A percentile compares a stretch with the other conserved stretches of the same genome.
Evolutionary conservation across 352 stramenopile species (phyloP).

Genomic region (Globisporangium emineosum): DNA sequence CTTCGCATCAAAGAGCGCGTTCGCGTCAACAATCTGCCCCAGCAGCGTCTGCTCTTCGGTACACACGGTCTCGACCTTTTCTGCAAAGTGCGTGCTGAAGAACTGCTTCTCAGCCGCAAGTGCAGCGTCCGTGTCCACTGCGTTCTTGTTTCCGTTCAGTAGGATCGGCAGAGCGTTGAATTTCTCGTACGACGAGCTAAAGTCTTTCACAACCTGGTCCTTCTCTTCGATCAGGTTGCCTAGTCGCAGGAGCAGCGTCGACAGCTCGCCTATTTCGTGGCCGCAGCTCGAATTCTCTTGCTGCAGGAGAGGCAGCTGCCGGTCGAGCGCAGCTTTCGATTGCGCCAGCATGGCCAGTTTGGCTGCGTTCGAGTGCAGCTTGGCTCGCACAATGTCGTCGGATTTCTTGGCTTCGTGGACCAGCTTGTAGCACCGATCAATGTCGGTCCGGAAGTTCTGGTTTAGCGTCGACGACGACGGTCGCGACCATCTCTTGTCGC

Average conservation of each 20-base stretch:
- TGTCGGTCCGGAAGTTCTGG: conserved; percentile 54
- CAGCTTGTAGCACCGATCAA: conserved; percentile 75
- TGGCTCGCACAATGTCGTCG: conserved; percentile 56
- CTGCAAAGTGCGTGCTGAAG: conserved; percentile 57
- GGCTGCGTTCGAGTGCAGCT: conserved; percentile 32
- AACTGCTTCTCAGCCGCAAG: conserved; percentile 56
- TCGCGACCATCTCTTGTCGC: conserved; percentile 45
- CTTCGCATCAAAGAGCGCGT: conserved; percentile 55
- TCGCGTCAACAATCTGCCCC: conserved; percentile 35
- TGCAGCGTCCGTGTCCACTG: conserved; percentile 25
- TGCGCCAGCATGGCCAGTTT: conserved; percentile 40
- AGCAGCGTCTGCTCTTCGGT: conserved; percentile 46
- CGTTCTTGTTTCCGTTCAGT: conserved; percentile 27
- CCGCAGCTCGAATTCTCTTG: conserved; percentile 52
- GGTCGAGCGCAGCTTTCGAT: conserved; percentile 53
- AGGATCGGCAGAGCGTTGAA: conserved; percentile 56
- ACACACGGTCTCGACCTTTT: conserved; percentile 50
- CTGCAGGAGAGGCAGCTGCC: conserved; percentile 43
- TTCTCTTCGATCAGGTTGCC: conserved; percentile 57
- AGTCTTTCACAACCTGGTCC: conserved; percentile 52
- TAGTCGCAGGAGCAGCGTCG: conserved; percentile 48
- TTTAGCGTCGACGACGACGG: conserved; percentile 53
- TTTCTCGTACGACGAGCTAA: conserved; percentile 49
- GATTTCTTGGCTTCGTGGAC: conserved; percentile 68
- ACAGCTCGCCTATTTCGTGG: conserved; percentile 47